These are phyloP conservation scores for Ceratocystis huliohia DNA, from an alignment of 2,329 filamentous ascomycete genomes.

Conservation along the genomic window DNA sequence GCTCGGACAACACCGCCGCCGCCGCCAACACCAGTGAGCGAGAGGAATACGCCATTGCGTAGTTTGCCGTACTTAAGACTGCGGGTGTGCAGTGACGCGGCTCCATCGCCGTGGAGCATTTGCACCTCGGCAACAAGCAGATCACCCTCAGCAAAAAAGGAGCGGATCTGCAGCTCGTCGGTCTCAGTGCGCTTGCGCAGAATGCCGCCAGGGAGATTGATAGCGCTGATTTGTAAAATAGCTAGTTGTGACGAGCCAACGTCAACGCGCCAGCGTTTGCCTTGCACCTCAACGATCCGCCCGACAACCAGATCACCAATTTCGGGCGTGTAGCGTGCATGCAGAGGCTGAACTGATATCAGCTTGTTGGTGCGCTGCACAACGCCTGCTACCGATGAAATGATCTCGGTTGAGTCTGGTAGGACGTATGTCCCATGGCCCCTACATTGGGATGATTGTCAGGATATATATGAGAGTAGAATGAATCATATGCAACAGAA, in stretches of 20 bases:
- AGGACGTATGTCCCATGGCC: conserved; percentile 84
- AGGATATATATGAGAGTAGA: neutral
- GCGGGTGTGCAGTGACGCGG: conserved; percentile 77
- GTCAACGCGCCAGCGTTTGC: conserved; percentile 87
- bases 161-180: conserved; percentile 91
- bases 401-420: conserved; percentile 52
- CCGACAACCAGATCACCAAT: conserved; percentile 94
- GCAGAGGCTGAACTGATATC: conserved; percentile 77
- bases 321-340: conserved; percentile 86
- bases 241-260: conserved; percentile 80
- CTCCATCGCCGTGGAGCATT: conserved; percentile 71
- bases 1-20: conserved; percentile 76
- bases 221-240: conserved; percentile 69
- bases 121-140: conserved; percentile 92
- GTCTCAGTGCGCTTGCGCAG: conserved; percentile 83
- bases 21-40: conserved; percentile 69
- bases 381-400: conserved; percentile 80
- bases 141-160: conserved; percentile 94
- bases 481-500: no score
- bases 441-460: conserved; percentile 34
- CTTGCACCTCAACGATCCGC: conserved; percentile 88
- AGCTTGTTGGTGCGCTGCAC: conserved; percentile 93
- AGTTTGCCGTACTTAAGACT: conserved; percentile 90
- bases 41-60: conserved; percentile 79
- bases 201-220: conserved; percentile 91